Base-by-base conservation (phyloP, 768 basidiomycete species). In the Hortiboletus flavorubellus region DNA sequence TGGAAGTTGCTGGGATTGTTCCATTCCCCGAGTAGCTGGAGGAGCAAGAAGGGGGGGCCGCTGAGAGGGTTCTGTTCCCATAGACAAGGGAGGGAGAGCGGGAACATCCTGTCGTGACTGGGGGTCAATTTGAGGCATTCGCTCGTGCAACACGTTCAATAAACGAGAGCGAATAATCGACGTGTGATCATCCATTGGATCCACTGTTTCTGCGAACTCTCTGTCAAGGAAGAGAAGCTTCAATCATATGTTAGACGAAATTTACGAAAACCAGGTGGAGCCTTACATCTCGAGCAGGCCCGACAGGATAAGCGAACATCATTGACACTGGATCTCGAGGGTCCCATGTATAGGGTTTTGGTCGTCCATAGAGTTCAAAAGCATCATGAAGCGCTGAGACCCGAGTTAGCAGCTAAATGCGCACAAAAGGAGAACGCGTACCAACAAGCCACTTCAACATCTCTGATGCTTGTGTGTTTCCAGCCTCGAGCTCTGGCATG, bases 271-370 rank as follows among this genome's bases (percentile, higher is more conserved):
- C 38, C 31, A 38, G 42, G 21, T 52, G 33, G 53, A 39, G 16
- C 76, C 90, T 60, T 67, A 96, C 94, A 67, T 93, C 89, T 71
- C 85, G 87, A 55, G 82, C 75, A 5, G 87, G 83, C 1, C 93
- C 94, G 46, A 91, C 85, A 8, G 96, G 95, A 68, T 98, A 97
- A 0, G 86, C 93, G 70, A 95, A 98, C 86, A 98, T 94, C 71
- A 96, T 79, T 10, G 91, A 92, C 8, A 70, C 67, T 0, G 85
- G 81, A 68, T 96, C 86, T 14, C 88, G 81, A 49, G 91, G 91
- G 64, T 98, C 91, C 92, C 93, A 98, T 29, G 83, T 87, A 75
- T 95, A 97, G 23, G 78, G 73, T 23, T 83, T 80, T 5, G 94
- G 93, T 45, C 96, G 81, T 33, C 97, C 96, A 66, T 98, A 96